A percentile compares a stretch with the other conserved stretches of the same genome.
Evolutionary conservation across 345 rosid genomes (phyloP).

Genomic region (Lepidium africanum): DNA sequence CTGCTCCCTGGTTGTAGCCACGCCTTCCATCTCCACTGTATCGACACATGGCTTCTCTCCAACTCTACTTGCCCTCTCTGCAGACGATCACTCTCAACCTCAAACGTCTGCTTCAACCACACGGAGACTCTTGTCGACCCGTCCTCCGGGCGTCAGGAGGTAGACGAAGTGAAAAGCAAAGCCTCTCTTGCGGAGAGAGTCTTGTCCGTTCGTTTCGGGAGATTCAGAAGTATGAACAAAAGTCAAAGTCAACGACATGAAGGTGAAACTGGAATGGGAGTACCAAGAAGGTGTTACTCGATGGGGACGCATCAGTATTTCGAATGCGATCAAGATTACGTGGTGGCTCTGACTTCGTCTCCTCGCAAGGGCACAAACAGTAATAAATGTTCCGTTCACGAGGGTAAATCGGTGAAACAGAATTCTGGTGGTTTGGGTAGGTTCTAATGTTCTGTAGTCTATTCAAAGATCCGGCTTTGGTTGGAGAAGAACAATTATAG

Average conservation of each 20-base stretch:
- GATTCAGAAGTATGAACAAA: slow-evolving; percentile 36
- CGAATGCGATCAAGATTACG: slow-evolving; percentile 36
- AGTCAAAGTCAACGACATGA: slow-evolving; percentile 20
- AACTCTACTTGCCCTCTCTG: slow-evolving; percentile 80
- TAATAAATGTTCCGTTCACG: neutral
- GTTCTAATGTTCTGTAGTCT: slow-evolving; percentile 26
- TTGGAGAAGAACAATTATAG: slow-evolving; percentile 31
- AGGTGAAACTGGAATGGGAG: slow-evolving; percentile 36
- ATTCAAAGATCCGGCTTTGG: slow-evolving; percentile 70
- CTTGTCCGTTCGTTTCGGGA: slow-evolving; percentile 58
- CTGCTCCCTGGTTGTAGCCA: slow-evolving; percentile 60
- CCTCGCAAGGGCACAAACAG: neutral
- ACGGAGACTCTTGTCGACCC: slow-evolving; percentile 10
- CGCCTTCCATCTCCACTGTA: slow-evolving; percentile 66
- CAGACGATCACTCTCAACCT: slow-evolving; percentile 37
- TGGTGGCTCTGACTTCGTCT: slow-evolving; percentile 34
- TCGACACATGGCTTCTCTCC: slow-evolving; percentile 76
- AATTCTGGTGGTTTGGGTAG: slow-evolving; percentile 17
- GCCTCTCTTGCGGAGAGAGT: slow-evolving; percentile 26
- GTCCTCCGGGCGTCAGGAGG: slow-evolving; percentile 5
- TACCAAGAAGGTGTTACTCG: slow-evolving; percentile 58
- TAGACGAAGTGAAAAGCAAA: slow-evolving; percentile 13
- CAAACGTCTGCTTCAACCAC: slow-evolving; percentile 18
- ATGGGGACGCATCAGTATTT: slow-evolving; percentile 65
- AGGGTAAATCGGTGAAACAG: neutral